Evolutionary conservation across 768 basidiomycete species (phyloP), one percentile per base, ranked within the genome.

Genomic region (Naganishia vishniacii): DNA sequence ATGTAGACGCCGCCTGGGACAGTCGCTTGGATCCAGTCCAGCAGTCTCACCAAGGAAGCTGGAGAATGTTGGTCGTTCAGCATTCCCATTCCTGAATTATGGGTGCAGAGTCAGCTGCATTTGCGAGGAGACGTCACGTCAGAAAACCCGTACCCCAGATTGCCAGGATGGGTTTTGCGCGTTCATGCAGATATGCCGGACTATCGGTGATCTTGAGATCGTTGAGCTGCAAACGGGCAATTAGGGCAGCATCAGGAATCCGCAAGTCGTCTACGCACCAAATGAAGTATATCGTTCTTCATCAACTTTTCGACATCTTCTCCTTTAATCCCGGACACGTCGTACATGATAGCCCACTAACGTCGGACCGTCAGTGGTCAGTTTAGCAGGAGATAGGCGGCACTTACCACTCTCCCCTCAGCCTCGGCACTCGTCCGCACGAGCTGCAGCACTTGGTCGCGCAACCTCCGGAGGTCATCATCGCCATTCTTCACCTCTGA

Each of bases 281-380:
- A 13, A 37, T 63, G 62, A 11, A 56, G 37, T 86, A 88, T 89
- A 75, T 91, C 89, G 47, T 81, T 81, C 68, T 87, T 82, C 16
- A 91, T 75, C 46, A 88, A 80, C 8, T 78, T 78, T 59, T 83
- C 83, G n/a, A 91, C 82, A 60, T 84, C 84, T 61, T 86, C 83
- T 6, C 86, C 80, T 25, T 86, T 78, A n/a, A 90, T 84, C 20
- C 88, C 87, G 9, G 87, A 83, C 2, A 91, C 84, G 73, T 91
- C 88, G 72, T 91, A 89, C 89, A 91, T 91, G 67, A 90, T 86
- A 12, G 89, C 86, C 75, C 85, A 91, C 65, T 67, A 45, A 4
- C 7, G 40, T 46, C 5, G 4, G 23, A 34, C 9, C 18, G 53
- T 8, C 31, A 58, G 6, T 11, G 20, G 32, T 1, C 16, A 45